These are phyloP conservation scores for Exophiala lecanii-corni DNA, from an alignment of 2,329 filamentous ascomycete species.

Conservation along the genomic window DNA sequence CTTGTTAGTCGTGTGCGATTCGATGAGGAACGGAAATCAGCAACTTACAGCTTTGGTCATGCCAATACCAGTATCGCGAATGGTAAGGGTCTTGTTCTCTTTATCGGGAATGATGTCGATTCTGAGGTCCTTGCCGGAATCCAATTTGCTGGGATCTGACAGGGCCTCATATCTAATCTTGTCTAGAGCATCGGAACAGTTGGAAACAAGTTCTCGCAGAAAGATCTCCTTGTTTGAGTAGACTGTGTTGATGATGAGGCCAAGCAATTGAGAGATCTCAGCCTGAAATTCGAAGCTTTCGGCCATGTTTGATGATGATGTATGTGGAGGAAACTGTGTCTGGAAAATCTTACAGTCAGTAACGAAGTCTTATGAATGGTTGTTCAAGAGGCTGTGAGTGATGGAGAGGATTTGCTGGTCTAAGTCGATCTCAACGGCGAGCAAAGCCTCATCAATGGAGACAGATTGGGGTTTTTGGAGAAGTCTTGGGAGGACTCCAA, in stretches of 20 bases:
- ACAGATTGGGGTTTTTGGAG: too few relatives aligned
- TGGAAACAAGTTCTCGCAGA: conserved; percentile 96
- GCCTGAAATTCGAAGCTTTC: conserved; percentile 99
- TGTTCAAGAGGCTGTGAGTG: neutral
- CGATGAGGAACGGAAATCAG: too few relatives aligned
- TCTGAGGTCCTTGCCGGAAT: conserved; percentile 94
- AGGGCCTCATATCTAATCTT: conserved; percentile 99
- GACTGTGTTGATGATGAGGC: conserved; percentile 99
- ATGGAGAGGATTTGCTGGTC: too few relatives aligned
- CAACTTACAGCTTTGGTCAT: conserved; percentile 98
- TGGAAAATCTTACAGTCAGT: conserved; percentile 10
- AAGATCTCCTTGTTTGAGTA: conserved; percentile 99
- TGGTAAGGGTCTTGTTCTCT: conserved; percentile 94
- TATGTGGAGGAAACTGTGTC: conserved; percentile 15
- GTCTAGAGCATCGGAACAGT: conserved; percentile 97
- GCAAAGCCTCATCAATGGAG: too few relatives aligned
- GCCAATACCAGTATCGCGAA: conserved; percentile 97
- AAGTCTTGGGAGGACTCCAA: too few relatives aligned
- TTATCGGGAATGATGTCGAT: conserved; percentile 99
- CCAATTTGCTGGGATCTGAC: conserved; percentile 95
- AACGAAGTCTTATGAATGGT: conserved; percentile 3
- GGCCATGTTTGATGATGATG: conserved; percentile 64
- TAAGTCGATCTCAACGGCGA: too few relatives aligned
- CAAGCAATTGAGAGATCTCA: conserved; percentile 99
- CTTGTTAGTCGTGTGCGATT: conserved; percentile 35